A percentile compares a stretch with the other conserved stretches of the same genome.
Evolutionary conservation across 2,329 filamentous ascomycete genomes (phyloP).

Genomic region (Talaromyces sp.): DNA sequence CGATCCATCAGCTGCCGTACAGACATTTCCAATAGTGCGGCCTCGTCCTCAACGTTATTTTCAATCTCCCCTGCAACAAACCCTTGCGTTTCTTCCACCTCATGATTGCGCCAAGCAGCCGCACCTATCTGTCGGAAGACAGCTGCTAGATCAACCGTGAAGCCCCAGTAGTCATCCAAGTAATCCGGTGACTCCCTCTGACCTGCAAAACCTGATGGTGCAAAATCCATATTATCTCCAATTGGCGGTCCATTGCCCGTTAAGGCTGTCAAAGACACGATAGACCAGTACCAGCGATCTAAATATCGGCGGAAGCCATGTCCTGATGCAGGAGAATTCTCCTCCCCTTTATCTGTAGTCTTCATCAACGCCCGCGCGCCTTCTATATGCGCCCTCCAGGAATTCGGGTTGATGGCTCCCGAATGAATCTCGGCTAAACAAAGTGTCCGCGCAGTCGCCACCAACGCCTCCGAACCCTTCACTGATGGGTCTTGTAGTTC

Average conservation of each 20-base stretch:
- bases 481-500: slow-evolving; percentile 40
- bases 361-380: slow-evolving; percentile 45
- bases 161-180: slow-evolving; percentile 48
- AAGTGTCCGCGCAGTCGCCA: slow-evolving; percentile 47
- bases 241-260: slow-evolving; percentile 43
- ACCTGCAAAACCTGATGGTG: slow-evolving; percentile 14
- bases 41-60: slow-evolving; percentile 30
- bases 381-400: slow-evolving; percentile 48
- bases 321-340: slow-evolving; percentile 27
- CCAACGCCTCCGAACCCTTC: slow-evolving; percentile 37
- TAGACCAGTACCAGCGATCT: slow-evolving; percentile 46
- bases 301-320: slow-evolving; percentile 42
- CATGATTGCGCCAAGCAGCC: slow-evolving; percentile 36
- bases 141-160: slow-evolving; percentile 42
- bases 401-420: slow-evolving; percentile 42
- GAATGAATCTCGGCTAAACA: slow-evolving; percentile 48
- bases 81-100: slow-evolving; percentile 11
- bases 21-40: slow-evolving; percentile 37
- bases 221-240: slow-evolving; percentile 27
- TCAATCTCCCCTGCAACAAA: slow-evolving; percentile 24
- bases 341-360: slow-evolving; percentile 22
- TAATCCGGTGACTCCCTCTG: slow-evolving; percentile 33
- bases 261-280: slow-evolving; percentile 45
- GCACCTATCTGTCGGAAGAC: slow-evolving; percentile 45
- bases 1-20: slow-evolving; percentile 39